Evolutionary conservation across 129 eudicot species (phyloP), one percentile per base, ranked within the genome.

Genomic region (Cynara cardunculus): DNA sequence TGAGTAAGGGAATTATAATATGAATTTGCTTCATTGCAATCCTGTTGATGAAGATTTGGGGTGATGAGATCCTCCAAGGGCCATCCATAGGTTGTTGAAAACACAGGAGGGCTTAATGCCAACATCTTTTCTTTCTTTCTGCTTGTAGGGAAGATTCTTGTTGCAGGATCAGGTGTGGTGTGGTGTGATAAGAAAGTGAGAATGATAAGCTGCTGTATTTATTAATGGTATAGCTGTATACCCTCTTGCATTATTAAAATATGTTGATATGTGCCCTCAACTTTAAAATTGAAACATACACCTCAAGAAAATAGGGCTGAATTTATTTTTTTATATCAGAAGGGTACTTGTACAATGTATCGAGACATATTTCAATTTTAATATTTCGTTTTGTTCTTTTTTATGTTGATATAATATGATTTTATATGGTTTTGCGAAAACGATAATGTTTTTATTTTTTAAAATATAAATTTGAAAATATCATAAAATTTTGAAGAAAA

Each of bases 51-150:
- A n/a, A 21, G 73, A 74, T 37, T 73, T 59, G 39, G 27, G 84
- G 78, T 28, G 7, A 76, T 69, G 77, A 49, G 24, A 76, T 82
- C 80, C 34, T 74, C 80, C 71, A 82, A 76, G 12, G 77, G 76
- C 85, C 85, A 82, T 70, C 77, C 77, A 74, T 66, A 41, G 68
- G 84, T 27, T 5, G 84, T 66, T 64, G 84, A 81, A 74, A 81
- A 64, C 49, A 73, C 41, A 9, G 80, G 74, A 72, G 77, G 27
- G 26, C 74, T 71, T 25, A 25, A 14, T 80, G 73, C 79, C 4
- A 73, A 41, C 78, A 80, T 72, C 41, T 35, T 72, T 27, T 8
- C 19, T 31, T 41, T 25, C 11, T 70, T 79, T 49, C 5, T 80
- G 9, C 25, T 28, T 32, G 26, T 81, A 62, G 68, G 41, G 27